A percentile compares a stretch with the other conserved stretches of the same genome.
These are phyloP conservation scores for Candida glucosophila DNA, from an alignment of 1,139 yeast genomes.

Conservation along the genomic window DNA sequence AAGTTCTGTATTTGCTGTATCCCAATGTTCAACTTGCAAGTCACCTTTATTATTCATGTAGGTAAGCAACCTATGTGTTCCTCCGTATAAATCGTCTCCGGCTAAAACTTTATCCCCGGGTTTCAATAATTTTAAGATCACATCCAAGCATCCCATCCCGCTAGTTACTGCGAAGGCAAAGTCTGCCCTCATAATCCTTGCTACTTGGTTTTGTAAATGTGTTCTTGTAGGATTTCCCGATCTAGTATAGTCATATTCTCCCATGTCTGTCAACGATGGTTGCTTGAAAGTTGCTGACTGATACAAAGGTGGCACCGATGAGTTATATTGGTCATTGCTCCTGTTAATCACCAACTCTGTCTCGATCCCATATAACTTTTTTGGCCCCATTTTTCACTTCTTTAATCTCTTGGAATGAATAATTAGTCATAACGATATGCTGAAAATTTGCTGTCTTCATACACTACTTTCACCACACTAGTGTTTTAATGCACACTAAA, in stretches of 20 bases:
- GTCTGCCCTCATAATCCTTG: constrained; percentile 66
- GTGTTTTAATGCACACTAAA: too few relatives aligned
- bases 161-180: constrained; percentile 76
- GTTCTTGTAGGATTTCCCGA: constrained; percentile 94
- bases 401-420: background rate
- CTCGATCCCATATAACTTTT: constrained; percentile 42
- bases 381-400: constrained; percentile 12
- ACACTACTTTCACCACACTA: too few relatives aligned
- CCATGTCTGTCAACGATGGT: constrained; percentile 64
- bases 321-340: constrained; percentile 64
- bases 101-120: constrained; percentile 85
- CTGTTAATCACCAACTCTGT: constrained; percentile 68
- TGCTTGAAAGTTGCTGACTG: constrained; percentile 93
- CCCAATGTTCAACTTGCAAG: constrained; percentile 65
- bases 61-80: constrained; percentile 78
- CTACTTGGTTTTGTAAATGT: constrained; percentile 65
- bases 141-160: constrained; percentile 91
- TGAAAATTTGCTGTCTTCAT: too few relatives aligned
- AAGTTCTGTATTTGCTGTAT: constrained; percentile 63
- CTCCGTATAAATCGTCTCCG: constrained; percentile 91
- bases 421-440: too few relatives aligned
- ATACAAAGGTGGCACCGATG: constrained; percentile 84
- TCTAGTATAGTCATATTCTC: constrained; percentile 84
- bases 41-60: constrained; percentile 63
- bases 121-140: constrained; percentile 59